Evolutionary conservation across 139 green algal genomes (phyloP).

Genomic region (Pleodorina starrii): DNA sequence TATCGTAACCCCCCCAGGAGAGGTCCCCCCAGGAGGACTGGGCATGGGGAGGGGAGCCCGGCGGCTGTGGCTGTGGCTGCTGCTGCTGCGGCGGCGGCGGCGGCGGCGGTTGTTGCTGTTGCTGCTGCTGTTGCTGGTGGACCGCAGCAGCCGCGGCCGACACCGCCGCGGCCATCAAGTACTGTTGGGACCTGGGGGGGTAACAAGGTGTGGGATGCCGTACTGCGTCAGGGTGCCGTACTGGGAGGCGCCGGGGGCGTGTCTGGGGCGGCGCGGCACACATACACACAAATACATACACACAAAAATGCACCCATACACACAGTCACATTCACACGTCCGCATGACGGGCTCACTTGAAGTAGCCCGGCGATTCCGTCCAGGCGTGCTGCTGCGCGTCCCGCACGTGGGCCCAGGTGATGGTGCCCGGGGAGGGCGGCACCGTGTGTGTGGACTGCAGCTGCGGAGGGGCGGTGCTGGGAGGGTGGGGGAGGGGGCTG

Average conservation of each 20-base stretch:
- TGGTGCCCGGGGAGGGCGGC: background rate
- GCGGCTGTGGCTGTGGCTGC: background rate
- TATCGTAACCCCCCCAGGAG: background rate
- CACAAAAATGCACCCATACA: no score
- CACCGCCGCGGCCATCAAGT: background rate
- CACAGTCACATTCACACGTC: no score
- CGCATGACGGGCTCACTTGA: background rate
- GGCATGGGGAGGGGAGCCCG: background rate
- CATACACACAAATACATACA: no score
- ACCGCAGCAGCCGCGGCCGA: background rate
- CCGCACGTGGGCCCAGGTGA: constrained; percentile 35
- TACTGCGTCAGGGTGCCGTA: background rate
- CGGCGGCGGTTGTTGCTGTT: background rate
- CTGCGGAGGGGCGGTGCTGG: no score
- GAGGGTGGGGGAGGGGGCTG: no score
- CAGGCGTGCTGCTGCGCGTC: constrained; percentile 41
- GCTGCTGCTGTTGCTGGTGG: background rate
- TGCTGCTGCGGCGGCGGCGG: background rate
- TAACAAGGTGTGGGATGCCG: no score
- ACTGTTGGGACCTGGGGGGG: background rate
- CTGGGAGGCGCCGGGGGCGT: no score
- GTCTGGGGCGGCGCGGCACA: no score
- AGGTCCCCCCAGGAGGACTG: constrained; percentile 16
- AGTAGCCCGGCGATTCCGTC: constrained; percentile 9
- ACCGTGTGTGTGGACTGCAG: no score